Evolutionary conservation across 2,329 filamentous ascomycete genomes (phyloP), one percentile per base, ranked within the genome.

Genomic region (Apiospora phragmitis): DNA sequence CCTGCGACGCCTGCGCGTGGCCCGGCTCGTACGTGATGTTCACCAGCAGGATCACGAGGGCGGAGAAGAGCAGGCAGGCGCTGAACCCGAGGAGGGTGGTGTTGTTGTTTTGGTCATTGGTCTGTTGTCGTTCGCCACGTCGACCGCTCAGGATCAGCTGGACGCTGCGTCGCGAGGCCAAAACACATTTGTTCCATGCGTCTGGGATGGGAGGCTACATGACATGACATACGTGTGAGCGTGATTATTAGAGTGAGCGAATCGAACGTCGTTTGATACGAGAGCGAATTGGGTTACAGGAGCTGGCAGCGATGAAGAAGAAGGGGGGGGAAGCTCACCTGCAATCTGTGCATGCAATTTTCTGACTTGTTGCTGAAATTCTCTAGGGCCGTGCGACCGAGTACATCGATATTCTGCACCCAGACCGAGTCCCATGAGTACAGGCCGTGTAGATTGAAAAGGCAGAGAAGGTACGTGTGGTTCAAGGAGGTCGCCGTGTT

Each of bases 381-480:
- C 4, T 73, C 69, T 2, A 82, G 75, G 2, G 76, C 73, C 1
- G 73, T 72, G 8, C 70, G 74, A 0, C 78, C 77, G 11, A 78
- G 76, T 2, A 75, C 75, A 24, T 77, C 78, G 1, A 84, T 76
- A 2, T 73, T 72, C 68, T 77, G 76, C 6, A 83, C 72, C 82
- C 83, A 84, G 1, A 81, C 79, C 0, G 80, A 78, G 5, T 80
- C 76, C 11, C 78, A 71, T n/a, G 79, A 81, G 38, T 82, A 84
- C 2, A 84, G 76, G 1, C 83, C 82, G 38, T 83, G 82, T 0
- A 79, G 77, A 74, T 79, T 80, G 12, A 81, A 76, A n/a, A 81
- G 75, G 0, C 79, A 80, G 43, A 80, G 68, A 1, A 83, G 68
- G 43, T 81, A 83, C 1, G 78, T 76, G 66, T 83, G 81, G 38